Percentiles rank a stretch among this genome's conserved stretches.
Evolutionary conservation across 2,329 filamentous ascomycete genomes (phyloP).

Genomic region (Trichophyton schoenleinii): DNA sequence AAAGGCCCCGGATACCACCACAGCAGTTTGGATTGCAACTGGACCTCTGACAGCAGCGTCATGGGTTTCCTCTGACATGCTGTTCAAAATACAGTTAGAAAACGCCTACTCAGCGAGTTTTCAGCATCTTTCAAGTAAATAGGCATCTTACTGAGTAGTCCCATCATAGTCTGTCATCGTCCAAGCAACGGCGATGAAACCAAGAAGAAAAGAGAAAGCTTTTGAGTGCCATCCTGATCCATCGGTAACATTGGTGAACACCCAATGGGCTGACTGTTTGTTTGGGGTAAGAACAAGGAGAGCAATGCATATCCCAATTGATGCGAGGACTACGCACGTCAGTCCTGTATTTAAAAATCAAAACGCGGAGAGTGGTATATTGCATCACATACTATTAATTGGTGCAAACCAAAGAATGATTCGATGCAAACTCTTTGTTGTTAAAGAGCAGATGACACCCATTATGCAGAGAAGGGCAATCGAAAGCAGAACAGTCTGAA

Average conservation of each 20-base stretch:
- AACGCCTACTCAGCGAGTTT: too few relatives aligned
- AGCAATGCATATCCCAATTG: conserved; percentile 47
- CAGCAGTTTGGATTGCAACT: conserved; percentile 46
- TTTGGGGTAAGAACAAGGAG: conserved; percentile 47
- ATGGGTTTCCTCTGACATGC: conserved; percentile 55
- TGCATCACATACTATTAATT: conserved; percentile 42
- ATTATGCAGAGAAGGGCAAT: conserved; percentile 44
- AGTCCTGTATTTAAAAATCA: not conserved
- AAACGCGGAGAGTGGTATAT: not conserved
- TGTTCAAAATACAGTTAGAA: conserved; percentile 16
- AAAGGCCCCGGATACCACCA: conserved; percentile 47
- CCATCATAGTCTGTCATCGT: conserved; percentile 60
- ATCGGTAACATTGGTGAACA: conserved; percentile 49
- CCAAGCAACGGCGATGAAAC: conserved; percentile 34
- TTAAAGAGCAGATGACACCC: conserved; percentile 50
- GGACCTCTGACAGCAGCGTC: conserved; percentile 50
- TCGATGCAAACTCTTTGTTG: conserved; percentile 46
- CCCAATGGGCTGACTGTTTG: conserved; percentile 46
- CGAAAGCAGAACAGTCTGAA: conserved; percentile 47
- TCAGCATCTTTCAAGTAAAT: not conserved
- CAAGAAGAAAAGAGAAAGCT: conserved; percentile 50
- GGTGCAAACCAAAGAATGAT: conserved; percentile 55
- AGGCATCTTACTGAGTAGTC: conserved; percentile 46
- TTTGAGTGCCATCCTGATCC: conserved; percentile 51
- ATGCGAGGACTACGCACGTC: conserved; percentile 39